Percentiles rank a stretch among this genome's conserved stretches.
These are phyloP conservation scores for Metschnikowia lachancei DNA, from an alignment of 805 yeast genomes.

Conservation along the genomic window DNA sequence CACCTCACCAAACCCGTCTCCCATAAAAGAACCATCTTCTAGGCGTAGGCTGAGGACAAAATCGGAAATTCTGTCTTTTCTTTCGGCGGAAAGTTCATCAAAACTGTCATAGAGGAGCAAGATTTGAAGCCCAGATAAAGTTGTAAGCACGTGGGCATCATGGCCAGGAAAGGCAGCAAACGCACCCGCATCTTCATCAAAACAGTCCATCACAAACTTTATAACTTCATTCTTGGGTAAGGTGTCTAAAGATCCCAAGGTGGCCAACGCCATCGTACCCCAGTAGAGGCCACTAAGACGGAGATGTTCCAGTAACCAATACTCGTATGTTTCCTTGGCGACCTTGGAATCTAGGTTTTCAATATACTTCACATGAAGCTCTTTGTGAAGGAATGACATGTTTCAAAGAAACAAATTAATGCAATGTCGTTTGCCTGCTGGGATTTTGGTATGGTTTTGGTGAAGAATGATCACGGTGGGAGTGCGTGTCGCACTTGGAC, in stretches of 20 bases:
- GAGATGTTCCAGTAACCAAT: constrained; percentile 88
- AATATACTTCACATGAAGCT: constrained; percentile 34
- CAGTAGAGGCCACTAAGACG: constrained; percentile 91
- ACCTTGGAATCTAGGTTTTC: constrained; percentile 34
- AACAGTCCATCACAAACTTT: constrained; percentile 68
- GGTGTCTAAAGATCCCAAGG: constrained; percentile 51
- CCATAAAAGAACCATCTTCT: constrained; percentile 74
- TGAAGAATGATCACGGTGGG: background rate
- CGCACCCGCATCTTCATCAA: constrained; percentile 60
- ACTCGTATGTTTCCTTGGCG: constrained; percentile 56
- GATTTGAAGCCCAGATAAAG: constrained; percentile 84
- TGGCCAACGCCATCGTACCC: constrained; percentile 79
- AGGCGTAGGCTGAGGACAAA: constrained; percentile 46
- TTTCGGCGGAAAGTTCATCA: constrained; percentile 35
- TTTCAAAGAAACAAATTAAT: background rate
- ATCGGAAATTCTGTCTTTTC: constrained; percentile 27
- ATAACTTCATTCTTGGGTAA: constrained; percentile 63
- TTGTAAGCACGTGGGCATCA: constrained; percentile 82
- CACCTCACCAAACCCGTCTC: constrained; percentile 88
- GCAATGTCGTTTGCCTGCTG: background rate
- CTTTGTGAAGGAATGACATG: constrained; percentile 8
- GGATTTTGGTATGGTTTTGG: background rate
- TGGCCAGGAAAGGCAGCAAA: constrained; percentile 89
- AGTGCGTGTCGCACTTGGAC: background rate
- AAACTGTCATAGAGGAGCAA: constrained; percentile 58